phyloP scores from a whole-genome alignment of 2,329 filamentous ascomycete genomes.

The Ceratocystis huliohia region DNA sequence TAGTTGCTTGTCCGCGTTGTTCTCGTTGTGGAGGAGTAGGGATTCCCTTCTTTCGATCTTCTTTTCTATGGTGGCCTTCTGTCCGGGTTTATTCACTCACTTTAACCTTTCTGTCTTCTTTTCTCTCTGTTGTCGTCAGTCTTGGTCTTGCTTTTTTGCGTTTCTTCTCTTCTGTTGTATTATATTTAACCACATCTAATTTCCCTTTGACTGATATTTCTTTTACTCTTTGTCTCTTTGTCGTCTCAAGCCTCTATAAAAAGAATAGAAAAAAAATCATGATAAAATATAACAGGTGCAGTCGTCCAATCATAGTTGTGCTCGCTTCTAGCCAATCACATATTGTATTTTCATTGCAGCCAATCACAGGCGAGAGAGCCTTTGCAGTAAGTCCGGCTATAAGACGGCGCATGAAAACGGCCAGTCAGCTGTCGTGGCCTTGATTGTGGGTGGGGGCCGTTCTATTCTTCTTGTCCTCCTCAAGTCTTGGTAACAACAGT shows the following conservation, averaged over 20 bases:
- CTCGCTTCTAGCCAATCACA: not conserved
- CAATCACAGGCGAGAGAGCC: not conserved
- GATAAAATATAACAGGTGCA: not conserved
- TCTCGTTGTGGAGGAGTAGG: too few species aligned
- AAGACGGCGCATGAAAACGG: not conserved
- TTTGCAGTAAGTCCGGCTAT: not conserved
- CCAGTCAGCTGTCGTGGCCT: not conserved
- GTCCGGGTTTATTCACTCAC: not conserved
- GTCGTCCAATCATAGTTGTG: not conserved
- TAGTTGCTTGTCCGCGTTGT: too few species aligned
- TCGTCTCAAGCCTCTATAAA: not conserved
- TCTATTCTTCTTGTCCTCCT: not conserved
- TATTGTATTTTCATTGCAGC: not conserved
- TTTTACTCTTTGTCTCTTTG: not conserved
- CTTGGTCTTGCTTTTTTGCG: not conserved
- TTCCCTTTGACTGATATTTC: not conserved
- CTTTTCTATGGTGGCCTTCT: not conserved
- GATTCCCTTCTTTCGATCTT: not conserved
- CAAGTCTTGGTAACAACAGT: not conserved
- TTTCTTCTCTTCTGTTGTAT: not conserved
- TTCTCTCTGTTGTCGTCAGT: not conserved
- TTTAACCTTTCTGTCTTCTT: not conserved
- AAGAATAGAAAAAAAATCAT: not conserved
- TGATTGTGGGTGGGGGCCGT: not conserved
- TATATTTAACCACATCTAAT: conserved; percentile 1